phyloP scores from a whole-genome alignment of 495 filamentous ascomycete genomes.

The Hypoxylon lienhwacheense region DNA sequence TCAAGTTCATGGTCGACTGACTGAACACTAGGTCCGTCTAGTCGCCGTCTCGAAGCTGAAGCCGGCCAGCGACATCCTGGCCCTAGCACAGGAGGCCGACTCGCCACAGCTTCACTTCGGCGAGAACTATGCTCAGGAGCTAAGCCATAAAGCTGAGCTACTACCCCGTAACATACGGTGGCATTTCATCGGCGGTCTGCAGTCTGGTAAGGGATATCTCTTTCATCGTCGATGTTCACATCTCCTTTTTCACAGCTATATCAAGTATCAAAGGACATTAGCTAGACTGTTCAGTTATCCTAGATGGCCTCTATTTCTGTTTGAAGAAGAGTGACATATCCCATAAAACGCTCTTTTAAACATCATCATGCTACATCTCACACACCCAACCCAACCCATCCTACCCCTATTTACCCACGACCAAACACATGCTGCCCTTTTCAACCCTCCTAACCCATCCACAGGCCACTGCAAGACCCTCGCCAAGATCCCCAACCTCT shows the following conservation, averaged over 20 bases:
- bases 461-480: slow-evolving; percentile 86
- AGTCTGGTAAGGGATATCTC: slow-evolving; percentile 54
- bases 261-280: neutral
- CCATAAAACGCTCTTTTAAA: too few species aligned
- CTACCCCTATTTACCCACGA: slow-evolving; percentile 2
- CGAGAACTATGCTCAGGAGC: slow-evolving; percentile 96
- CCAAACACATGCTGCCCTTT: neutral
- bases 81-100: slow-evolving; percentile 64
- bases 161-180: slow-evolving; percentile 79
- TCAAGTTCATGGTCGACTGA: neutral
- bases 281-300: neutral
- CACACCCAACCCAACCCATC: too few species aligned
- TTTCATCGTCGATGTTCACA: neutral
- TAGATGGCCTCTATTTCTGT: neutral
- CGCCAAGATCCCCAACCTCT: slow-evolving; percentile 86
- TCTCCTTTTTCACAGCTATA: neutral
- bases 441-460: slow-evolving; percentile 15
- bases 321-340: neutral
- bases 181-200: slow-evolving; percentile 95
- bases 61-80: slow-evolving; percentile 82
- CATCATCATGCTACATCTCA: too few species aligned
- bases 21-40: slow-evolving; percentile 68
- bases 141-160: slow-evolving; percentile 77
- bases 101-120: slow-evolving; percentile 79
- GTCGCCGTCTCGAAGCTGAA: slow-evolving; percentile 96